Evolutionary conservation across 2,329 filamentous ascomycete genomes (phyloP).

Genomic region (Pezicula rhizophila): DNA sequence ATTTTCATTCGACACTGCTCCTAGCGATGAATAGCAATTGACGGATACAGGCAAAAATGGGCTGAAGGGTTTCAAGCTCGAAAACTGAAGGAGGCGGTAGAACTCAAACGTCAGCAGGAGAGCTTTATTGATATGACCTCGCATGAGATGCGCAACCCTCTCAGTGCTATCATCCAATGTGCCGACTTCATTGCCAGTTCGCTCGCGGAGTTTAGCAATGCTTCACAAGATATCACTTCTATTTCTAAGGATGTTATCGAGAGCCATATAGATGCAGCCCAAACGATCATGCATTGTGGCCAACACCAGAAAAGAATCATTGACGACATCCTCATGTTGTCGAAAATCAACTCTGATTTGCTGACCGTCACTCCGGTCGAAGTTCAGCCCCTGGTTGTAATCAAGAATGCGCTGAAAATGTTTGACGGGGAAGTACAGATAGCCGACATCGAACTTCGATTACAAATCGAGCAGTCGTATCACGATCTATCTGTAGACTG

Average conservation of each 20-base stretch:
- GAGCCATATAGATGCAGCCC: slow-evolving; percentile 64
- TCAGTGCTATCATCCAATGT: slow-evolving; percentile 68
- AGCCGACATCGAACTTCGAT: slow-evolving; percentile 60
- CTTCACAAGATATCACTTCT: slow-evolving; percentile 23
- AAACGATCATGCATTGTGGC: slow-evolving; percentile 72
- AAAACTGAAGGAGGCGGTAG: slow-evolving; percentile 46
- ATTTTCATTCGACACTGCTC: background rate
- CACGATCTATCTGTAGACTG: slow-evolving; percentile 52
- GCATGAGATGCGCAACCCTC: slow-evolving; percentile 68
- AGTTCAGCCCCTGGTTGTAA: slow-evolving; percentile 59
- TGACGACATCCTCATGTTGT: slow-evolving; percentile 69
- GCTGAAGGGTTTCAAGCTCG: slow-evolving; percentile 29
- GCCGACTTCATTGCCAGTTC: slow-evolving; percentile 61
- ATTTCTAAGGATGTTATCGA: slow-evolving; percentile 39
- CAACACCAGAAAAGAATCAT: slow-evolving; percentile 76
- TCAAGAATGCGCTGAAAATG: slow-evolving; percentile 67
- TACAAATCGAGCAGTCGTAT: slow-evolving; percentile 58
- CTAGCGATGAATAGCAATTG: background rate
- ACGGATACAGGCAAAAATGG: slow-evolving; percentile 12
- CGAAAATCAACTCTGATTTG: slow-evolving; percentile 70
- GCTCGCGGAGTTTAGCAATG: slow-evolving; percentile 30
- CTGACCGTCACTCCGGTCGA: slow-evolving; percentile 66
- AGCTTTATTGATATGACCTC: slow-evolving; percentile 74
- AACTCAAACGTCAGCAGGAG: slow-evolving; percentile 64
- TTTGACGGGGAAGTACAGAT: slow-evolving; percentile 70